Evolutionary conservation across 1,284 basidiomycete genomes (phyloP).

Genomic region (Sporisorium scitamineum): DNA sequence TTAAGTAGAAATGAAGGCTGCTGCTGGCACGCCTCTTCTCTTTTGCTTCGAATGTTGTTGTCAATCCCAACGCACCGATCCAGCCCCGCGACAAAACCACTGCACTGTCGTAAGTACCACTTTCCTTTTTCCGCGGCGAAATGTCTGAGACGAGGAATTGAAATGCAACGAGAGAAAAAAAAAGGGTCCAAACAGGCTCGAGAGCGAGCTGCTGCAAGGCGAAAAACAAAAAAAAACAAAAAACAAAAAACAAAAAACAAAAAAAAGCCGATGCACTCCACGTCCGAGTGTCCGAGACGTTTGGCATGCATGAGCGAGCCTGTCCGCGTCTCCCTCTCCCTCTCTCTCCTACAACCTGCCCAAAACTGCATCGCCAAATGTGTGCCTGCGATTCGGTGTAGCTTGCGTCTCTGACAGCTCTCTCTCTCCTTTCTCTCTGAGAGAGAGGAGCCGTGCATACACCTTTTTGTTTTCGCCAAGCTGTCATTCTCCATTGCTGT

Average conservation of each 20-base stretch:
- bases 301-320: constrained; percentile 37
- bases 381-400: constrained; percentile 7
- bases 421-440: not conserved
- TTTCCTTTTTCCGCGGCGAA: no score
- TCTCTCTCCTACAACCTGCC: not conserved
- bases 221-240: no score
- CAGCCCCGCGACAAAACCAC: no score
- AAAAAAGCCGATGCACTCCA: constrained; percentile 35
- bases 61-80: no score
- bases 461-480: no score
- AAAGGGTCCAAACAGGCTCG: not conserved
- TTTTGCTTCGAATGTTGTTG: no score
- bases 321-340: not conserved
- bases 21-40: constrained; percentile 10
- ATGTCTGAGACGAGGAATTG: not conserved
- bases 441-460: no score
- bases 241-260: no score
- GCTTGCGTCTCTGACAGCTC: constrained; percentile 7
- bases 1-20: no score
- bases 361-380: not conserved
- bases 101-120: no score
- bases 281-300: constrained; percentile 48
- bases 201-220: constrained; percentile 8
- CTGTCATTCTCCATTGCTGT: no score
- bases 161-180: not conserved